These are phyloP conservation scores for Erodium texanum DNA, from an alignment of 441 rosid species.

Conservation along the genomic window DNA sequence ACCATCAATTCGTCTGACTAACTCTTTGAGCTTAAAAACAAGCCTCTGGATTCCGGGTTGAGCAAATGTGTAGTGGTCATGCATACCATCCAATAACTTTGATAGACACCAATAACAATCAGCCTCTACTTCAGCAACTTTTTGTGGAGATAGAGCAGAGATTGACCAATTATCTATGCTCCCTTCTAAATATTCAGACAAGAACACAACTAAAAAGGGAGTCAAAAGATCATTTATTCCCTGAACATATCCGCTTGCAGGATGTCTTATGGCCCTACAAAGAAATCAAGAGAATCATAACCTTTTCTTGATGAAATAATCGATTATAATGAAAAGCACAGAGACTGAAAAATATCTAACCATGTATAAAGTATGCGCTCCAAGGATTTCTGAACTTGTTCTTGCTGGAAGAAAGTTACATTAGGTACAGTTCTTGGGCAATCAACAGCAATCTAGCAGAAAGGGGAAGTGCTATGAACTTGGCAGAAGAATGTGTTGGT, in stretches of 20 bases:
- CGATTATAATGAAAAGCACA: not conserved
- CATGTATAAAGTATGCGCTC: slow-evolving; percentile 96
- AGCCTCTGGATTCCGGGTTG: slow-evolving; percentile 99
- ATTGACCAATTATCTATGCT: slow-evolving; percentile 68
- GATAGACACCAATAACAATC: slow-evolving; percentile 98
- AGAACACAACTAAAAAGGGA: slow-evolving; percentile 85
- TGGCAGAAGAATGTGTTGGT: not conserved
- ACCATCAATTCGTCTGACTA: slow-evolving; percentile 97
- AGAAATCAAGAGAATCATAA: slow-evolving; percentile 21
- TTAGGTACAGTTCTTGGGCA: slow-evolving; percentile 97
- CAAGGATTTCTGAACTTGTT: slow-evolving; percentile 89
- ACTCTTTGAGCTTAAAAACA: slow-evolving; percentile 91
- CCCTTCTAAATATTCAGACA: slow-evolving; percentile 84
- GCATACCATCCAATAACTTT: slow-evolving; percentile 95
- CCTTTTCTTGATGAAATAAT: not conserved
- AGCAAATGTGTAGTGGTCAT: slow-evolving; percentile 98
- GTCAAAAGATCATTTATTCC: slow-evolving; percentile 97
- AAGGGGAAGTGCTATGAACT: slow-evolving; percentile 18
- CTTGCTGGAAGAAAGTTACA: slow-evolving; percentile 88
- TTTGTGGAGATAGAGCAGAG: slow-evolving; percentile 53
- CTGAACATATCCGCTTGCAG: slow-evolving; percentile 97
- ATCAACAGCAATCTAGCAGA: slow-evolving; percentile 82
- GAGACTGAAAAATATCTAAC: slow-evolving; percentile 33
- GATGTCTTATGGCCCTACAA: slow-evolving; percentile 96
- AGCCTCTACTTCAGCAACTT: slow-evolving; percentile 70